Conservation (phyloP, 2,329 filamentous ascomycete genomes). For the Aspergillus fumigatus region DNA sequence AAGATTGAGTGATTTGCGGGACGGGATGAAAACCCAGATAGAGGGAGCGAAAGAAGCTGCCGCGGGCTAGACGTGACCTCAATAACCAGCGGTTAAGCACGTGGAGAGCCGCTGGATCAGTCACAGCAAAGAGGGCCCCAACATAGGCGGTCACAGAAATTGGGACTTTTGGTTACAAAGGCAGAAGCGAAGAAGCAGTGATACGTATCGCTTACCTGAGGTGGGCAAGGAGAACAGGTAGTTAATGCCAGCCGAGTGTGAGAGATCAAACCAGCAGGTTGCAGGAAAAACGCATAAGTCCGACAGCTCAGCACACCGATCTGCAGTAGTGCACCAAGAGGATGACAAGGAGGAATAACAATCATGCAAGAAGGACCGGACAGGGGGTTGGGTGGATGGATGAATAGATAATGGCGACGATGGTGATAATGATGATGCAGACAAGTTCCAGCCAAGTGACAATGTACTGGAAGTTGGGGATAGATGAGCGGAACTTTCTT, state of each 20-base stretch:
- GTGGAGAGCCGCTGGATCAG: slow-evolving; percentile 18
- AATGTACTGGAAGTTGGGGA: not conserved
- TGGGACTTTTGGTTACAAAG: not conserved
- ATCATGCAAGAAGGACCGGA: slow-evolving; percentile 1
- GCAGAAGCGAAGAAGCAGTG: not conserved
- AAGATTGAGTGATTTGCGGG: slow-evolving; percentile 10
- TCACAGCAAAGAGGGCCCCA: slow-evolving; percentile 3
- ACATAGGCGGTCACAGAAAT: slow-evolving; percentile 8
- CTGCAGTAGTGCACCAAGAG: slow-evolving; percentile 10
- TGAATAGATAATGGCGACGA: not conserved
- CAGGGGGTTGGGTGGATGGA: slow-evolving; percentile 1
- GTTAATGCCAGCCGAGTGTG: slow-evolving; percentile 1
- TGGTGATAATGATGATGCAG: not conserved
- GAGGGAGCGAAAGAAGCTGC: slow-evolving; percentile 17
- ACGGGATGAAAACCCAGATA: slow-evolving; percentile 18
- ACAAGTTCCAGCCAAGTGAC: not conserved
- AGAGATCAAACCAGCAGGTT: slow-evolving; percentile 2
- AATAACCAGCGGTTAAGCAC: slow-evolving; percentile 17
- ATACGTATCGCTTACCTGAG: not conserved
- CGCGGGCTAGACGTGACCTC: slow-evolving; percentile 14
- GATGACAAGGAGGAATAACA: slow-evolving; percentile 4
- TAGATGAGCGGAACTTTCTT: not conserved
- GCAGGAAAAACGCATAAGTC: slow-evolving; percentile 17
- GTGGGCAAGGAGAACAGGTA: not conserved
- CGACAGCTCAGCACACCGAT: slow-evolving; percentile 21